A percentile compares a stretch with the other conserved stretches of the same genome.
Evolutionary conservation across 2,329 filamentous ascomycete species (phyloP).

Genomic region (Xylariales sp.): DNA sequence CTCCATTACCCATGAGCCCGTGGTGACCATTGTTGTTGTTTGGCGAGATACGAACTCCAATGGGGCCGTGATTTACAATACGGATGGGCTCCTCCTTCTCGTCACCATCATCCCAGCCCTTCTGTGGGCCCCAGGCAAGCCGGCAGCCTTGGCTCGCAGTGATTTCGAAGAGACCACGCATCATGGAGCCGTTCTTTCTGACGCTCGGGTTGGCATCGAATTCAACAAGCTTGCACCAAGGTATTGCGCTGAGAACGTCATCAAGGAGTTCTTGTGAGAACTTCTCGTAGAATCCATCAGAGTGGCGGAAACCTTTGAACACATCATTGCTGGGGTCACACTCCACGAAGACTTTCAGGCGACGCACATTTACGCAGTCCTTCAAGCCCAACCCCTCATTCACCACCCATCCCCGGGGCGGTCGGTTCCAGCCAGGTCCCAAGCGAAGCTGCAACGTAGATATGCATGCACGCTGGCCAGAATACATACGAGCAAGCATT

Average conservation of each 20-base stretch:
- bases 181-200: constrained; percentile 60
- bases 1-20: too few relatives aligned
- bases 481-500: constrained; percentile 61
- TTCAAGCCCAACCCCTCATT: constrained; percentile 58
- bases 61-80: constrained; percentile 8
- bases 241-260: constrained; percentile 52
- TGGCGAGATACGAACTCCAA: too few relatives aligned
- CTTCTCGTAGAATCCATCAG: constrained; percentile 64
- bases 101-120: constrained; percentile 58
- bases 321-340: constrained; percentile 64
- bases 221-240: constrained; percentile 53
- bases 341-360: constrained; percentile 65
- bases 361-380: constrained; percentile 56
- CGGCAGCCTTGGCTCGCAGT: constrained; percentile 42
- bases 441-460: constrained; percentile 65
- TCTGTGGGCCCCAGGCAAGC: constrained; percentile 64
- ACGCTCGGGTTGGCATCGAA: constrained; percentile 68
- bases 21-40: too few relatives aligned
- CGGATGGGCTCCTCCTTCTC: constrained; percentile 28
- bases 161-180: constrained; percentile 54
- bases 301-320: constrained; percentile 64
- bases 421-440: constrained; percentile 68
- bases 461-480: constrained; percentile 54
- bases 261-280: constrained; percentile 58
- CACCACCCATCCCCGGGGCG: constrained; percentile 67